Percentiles rank a stretch among this genome's conserved stretches.
Evolutionary conservation across 768 basidiomycete genomes (phyloP).

Genomic region (Xerocomus brunneocitrinus): DNA sequence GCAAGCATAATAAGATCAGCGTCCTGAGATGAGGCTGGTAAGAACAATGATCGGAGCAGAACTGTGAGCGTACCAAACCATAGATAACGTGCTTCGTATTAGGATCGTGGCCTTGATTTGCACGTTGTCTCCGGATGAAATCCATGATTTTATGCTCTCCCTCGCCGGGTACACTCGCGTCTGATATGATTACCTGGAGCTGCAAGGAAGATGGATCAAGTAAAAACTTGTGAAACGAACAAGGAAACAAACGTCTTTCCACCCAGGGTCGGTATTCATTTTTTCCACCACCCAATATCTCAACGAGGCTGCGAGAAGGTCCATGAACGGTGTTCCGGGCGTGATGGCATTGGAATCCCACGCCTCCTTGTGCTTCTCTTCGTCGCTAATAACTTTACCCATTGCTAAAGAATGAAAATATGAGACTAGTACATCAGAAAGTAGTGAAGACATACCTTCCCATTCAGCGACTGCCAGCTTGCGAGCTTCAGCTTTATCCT

Average conservation of each 20-base stretch:
- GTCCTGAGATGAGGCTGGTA: constrained; percentile 52
- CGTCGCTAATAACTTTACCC: constrained; percentile 82
- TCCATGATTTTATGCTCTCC: constrained; percentile 99
- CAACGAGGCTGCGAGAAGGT: constrained; percentile 77
- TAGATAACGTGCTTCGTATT: constrained; percentile 98
- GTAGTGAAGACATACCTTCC: constrained; percentile 54
- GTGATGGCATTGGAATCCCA: constrained; percentile 99
- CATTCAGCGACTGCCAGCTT: constrained; percentile 79
- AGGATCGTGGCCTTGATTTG: constrained; percentile 85
- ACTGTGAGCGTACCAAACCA: constrained; percentile 63
- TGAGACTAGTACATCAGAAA: background rate
- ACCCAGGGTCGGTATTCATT: constrained; percentile 91
- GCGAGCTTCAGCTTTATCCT: constrained; percentile 86
- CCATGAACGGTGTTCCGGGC: constrained; percentile 98
- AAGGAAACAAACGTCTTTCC: constrained; percentile 68
- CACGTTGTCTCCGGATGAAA: constrained; percentile 86
- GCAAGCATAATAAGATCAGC: constrained; percentile 99
- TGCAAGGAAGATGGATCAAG: constrained; percentile 26
- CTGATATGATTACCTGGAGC: constrained; percentile 96
- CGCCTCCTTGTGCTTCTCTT: constrained; percentile 75
- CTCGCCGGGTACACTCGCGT: constrained; percentile 95
- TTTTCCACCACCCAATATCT: constrained; percentile 97
- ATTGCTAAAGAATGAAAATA: constrained; percentile 55
- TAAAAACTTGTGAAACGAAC: background rate
- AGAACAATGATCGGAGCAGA: background rate